These are phyloP conservation scores for Cairneyella variabilis DNA, from an alignment of 495 filamentous ascomycete genomes.

Conservation along the genomic window DNA sequence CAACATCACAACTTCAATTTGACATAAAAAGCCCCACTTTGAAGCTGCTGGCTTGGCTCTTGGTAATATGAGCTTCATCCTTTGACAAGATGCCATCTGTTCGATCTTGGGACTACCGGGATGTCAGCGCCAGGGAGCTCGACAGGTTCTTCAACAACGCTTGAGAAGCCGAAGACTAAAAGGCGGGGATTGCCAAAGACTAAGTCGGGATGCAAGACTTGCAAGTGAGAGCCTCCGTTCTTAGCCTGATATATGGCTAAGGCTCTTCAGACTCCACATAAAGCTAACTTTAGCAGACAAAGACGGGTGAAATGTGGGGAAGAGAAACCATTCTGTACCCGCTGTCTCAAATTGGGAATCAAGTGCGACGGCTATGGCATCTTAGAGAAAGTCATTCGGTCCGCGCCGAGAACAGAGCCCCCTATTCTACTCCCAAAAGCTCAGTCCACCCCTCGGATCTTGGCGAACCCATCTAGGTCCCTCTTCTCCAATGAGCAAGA, in stretches of 20 bases:
- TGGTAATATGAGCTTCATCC: no score
- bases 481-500: not conserved
- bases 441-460: not conserved
- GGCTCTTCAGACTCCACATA: no score
- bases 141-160: no score
- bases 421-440: not conserved
- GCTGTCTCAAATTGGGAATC: constrained; percentile 10
- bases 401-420: not conserved
- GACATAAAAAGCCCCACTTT: no score
- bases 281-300: no score
- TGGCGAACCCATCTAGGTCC: not conserved
- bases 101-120: no score
- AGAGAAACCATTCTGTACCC: constrained; percentile 1
- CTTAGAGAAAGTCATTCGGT: not conserved
- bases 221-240: constrained; percentile 12
- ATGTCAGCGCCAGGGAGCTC: no score
- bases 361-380: constrained; percentile 3
- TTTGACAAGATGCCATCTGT: no score
- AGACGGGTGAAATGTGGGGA: constrained; percentile 13
- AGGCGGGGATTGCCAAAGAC: constrained; percentile 3
- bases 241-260: no score
- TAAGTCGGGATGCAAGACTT: constrained; percentile 6
- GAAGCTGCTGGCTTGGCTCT: no score
- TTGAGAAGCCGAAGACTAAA: no score
- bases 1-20: no score